phyloP scores from a whole-genome alignment of 1,284 basidiomycete species.

The Tilletia indica region DNA sequence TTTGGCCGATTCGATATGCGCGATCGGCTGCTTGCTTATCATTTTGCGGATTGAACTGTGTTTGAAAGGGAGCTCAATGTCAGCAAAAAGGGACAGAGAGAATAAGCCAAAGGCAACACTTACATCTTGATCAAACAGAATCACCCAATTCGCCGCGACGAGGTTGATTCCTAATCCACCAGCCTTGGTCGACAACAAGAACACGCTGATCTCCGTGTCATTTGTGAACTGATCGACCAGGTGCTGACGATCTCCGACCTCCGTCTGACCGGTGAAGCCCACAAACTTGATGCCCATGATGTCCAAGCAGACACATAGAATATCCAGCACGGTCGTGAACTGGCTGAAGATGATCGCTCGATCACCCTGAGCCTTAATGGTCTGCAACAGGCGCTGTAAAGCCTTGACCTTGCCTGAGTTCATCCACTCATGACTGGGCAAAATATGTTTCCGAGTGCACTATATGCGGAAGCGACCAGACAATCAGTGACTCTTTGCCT shows the following conservation, averaged over 20 bases:
- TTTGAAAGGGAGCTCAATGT: neutral
- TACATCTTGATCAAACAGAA: slow-evolving; percentile 90
- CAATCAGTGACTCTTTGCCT: neutral
- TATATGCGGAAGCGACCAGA: neutral
- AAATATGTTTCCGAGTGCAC: slow-evolving; percentile 66
- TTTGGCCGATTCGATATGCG: slow-evolving; percentile 96
- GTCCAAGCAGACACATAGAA: slow-evolving; percentile 81
- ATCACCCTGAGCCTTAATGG: slow-evolving; percentile 71
- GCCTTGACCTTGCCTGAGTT: slow-evolving; percentile 84
- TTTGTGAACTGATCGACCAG: slow-evolving; percentile 97
- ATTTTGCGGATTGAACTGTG: slow-evolving; percentile 59
- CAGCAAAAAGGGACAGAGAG: neutral
- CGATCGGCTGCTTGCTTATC: slow-evolving; percentile 96
- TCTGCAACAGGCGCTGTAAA: slow-evolving; percentile 70
- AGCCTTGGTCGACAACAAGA: slow-evolving; percentile 92
- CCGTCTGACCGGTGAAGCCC: slow-evolving; percentile 88
- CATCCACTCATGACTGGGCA: slow-evolving; percentile 74
- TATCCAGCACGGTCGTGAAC: slow-evolving; percentile 59
- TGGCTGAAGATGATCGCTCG: slow-evolving; percentile 92
- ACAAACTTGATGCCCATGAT: slow-evolving; percentile 75
- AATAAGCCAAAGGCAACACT: slow-evolving; percentile 62
- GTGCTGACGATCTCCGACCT: slow-evolving; percentile 87
- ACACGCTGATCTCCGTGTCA: slow-evolving; percentile 83
- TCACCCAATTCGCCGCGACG: slow-evolving; percentile 67
- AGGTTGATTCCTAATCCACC: slow-evolving; percentile 64